These are phyloP conservation scores for Datura wrightii DNA, from an alignment of 257 asterid species.

Conservation along the genomic window DNA sequence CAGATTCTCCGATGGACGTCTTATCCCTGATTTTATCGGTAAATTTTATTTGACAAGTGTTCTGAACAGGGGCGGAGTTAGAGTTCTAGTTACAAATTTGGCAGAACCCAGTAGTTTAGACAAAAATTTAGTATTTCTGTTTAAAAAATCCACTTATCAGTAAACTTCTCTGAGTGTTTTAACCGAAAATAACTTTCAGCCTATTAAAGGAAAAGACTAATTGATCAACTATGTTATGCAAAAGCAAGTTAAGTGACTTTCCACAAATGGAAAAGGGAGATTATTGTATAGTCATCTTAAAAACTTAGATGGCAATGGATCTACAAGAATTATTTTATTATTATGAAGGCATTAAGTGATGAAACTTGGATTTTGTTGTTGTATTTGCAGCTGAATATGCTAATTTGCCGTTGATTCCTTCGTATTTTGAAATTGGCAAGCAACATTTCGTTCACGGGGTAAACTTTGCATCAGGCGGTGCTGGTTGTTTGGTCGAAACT, in stretches of 20 bases:
- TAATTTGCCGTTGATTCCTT: slow-evolving; percentile 27
- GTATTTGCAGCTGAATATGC: slow-evolving; percentile 28
- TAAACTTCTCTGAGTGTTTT: not conserved
- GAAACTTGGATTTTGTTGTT: not conserved
- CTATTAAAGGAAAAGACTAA: not conserved
- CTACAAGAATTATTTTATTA: not conserved
- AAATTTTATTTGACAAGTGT: not conserved
- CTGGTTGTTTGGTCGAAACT: slow-evolving; percentile 25
- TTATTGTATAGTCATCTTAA: not conserved
- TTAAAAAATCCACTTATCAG: not conserved
- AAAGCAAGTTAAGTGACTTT: not conserved
- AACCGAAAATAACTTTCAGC: not conserved
- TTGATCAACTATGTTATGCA: not conserved
- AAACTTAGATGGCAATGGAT: not conserved
- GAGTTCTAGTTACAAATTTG: rapidly evolving
- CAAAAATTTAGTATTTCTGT: not conserved
- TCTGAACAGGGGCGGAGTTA: not conserved
- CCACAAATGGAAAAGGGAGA: not conserved
- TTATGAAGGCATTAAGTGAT: not conserved
- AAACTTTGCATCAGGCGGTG: slow-evolving; percentile 29
- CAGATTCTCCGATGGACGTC: not conserved
- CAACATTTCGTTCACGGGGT: slow-evolving; percentile 22
- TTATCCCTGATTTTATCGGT: slow-evolving; percentile 28
- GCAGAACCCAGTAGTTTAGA: not conserved
- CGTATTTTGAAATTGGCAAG: slow-evolving; percentile 27